Percentiles rank a stretch among this genome's conserved stretches.
These are phyloP conservation scores for Tulasnella calospora DNA, from an alignment of 768 basidiomycete species.

Conservation along the genomic window DNA sequence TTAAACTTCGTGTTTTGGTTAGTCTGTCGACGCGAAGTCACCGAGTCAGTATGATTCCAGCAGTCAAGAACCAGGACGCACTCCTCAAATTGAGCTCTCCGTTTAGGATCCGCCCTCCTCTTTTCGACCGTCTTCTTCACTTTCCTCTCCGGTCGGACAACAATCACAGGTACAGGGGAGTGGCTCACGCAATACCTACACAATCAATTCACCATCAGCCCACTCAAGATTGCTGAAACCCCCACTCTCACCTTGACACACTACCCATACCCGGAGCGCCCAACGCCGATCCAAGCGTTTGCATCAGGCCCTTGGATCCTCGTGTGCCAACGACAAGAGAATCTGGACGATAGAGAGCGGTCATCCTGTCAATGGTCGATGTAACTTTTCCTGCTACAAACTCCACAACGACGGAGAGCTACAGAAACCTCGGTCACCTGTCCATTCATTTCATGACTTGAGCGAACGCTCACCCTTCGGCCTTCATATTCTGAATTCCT, in stretches of 20 bases:
- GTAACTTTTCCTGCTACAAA: constrained; percentile 89
- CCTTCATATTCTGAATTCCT: constrained; percentile 75
- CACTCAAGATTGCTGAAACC: constrained; percentile 1
- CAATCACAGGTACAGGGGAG: constrained; percentile 93
- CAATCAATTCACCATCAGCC: neutral
- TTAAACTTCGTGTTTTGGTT: neutral
- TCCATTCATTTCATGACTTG: neutral
- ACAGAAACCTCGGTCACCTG: neutral
- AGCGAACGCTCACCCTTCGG: constrained; percentile 52
- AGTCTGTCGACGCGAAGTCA: neutral
- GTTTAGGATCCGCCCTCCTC: constrained; percentile 80
- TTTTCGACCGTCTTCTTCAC: constrained; percentile 81
- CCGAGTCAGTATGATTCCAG: neutral
- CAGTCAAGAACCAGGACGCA: constrained; percentile 33
- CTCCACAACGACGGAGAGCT: constrained; percentile 89
- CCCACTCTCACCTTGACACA: constrained; percentile 46
- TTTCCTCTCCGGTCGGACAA: constrained; percentile 85
- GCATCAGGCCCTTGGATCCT: constrained; percentile 56
- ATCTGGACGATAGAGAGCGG: constrained; percentile 87
- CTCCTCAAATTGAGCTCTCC: constrained; percentile 77
- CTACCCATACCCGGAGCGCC: constrained; percentile 56
- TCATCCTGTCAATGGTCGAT: constrained; percentile 83
- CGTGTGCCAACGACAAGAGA: constrained; percentile 89
- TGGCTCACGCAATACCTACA: constrained; percentile 79
- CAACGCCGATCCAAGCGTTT: constrained; percentile 50